Percentiles rank a stretch among this genome's conserved stretches.
These are phyloP conservation scores for Inonotus hispidus DNA, from an alignment of 1,284 basidiomycete genomes.

Conservation along the genomic window DNA sequence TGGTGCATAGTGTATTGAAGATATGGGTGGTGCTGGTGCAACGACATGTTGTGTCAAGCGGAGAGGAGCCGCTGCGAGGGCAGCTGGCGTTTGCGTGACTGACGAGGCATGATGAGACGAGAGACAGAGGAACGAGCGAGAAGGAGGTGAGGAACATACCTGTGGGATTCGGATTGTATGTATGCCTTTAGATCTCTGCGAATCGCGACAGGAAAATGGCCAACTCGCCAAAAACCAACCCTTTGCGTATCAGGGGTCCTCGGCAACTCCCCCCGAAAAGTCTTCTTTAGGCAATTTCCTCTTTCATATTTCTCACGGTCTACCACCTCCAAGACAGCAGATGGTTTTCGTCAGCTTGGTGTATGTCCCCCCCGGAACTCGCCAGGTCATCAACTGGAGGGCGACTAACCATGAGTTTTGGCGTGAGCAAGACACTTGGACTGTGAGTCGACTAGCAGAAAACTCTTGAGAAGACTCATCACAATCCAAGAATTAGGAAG, in stretches of 20 bases:
- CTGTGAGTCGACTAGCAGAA: too few species aligned
- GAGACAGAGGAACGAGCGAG: neutral
- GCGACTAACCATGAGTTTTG: too few species aligned
- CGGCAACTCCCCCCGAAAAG: constrained; percentile 5
- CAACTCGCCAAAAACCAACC: neutral
- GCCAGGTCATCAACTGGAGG: too few species aligned
- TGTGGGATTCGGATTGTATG: constrained; percentile 7
- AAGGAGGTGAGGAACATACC: neutral
- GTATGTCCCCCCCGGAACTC: too few species aligned
- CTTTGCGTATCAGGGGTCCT: constrained; percentile 10
- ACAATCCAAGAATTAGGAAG: too few species aligned
- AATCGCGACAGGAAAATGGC: constrained; percentile 5
- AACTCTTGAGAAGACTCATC: too few species aligned
- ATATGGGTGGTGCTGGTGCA: constrained; percentile 8
- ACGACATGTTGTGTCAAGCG: neutral
- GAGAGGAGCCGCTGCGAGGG: neutral
- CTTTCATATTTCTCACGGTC: neutral
- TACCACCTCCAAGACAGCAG: neutral
- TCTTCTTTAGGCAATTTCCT: neutral
- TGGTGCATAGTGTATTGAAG: constrained; percentile 9
- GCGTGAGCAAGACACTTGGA: too few species aligned
- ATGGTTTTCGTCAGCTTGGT: too few species aligned
- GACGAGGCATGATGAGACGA: neutral
- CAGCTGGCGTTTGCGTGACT: neutral
- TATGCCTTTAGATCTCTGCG: neutral